These are phyloP conservation scores for Argentina anserina DNA, from an alignment of 306 rosid species.

Conservation along the genomic window DNA sequence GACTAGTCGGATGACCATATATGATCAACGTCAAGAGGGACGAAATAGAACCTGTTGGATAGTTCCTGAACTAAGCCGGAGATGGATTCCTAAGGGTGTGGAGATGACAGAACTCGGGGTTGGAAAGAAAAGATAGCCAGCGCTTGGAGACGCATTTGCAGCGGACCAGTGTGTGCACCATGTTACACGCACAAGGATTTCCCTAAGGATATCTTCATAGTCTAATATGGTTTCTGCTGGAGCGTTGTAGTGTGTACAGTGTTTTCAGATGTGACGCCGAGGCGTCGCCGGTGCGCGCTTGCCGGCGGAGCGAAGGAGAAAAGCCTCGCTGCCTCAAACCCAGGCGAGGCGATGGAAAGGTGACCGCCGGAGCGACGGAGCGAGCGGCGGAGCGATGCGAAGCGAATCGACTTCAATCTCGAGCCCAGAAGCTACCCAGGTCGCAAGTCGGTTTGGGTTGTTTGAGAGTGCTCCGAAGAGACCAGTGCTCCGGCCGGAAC, in stretches of 20 bases:
- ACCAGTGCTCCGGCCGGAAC: too few species aligned
- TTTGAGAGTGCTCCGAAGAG: too few species aligned
- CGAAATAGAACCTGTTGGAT: neutral
- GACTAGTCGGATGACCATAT: neutral
- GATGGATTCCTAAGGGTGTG: neutral
- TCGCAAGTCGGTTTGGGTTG: too few species aligned
- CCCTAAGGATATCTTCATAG: neutral
- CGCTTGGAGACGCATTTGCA: neutral
- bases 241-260: neutral
- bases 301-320: too few species aligned
- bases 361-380: too few species aligned
- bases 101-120: neutral
- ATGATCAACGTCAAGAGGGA: neutral
- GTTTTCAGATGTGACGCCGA: too few species aligned
- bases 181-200: neutral
- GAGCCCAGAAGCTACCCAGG: too few species aligned
- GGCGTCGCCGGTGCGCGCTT: too few species aligned
- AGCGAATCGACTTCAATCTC: too few species aligned
- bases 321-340: too few species aligned
- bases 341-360: too few species aligned
- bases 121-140: neutral
- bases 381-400: too few species aligned
- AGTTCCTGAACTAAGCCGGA: neutral
- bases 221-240: neutral
- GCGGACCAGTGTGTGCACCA: neutral